Evolutionary conservation across 2,329 filamentous ascomycete genomes (phyloP).

Genomic region (Colletotrichum cuscutae): DNA sequence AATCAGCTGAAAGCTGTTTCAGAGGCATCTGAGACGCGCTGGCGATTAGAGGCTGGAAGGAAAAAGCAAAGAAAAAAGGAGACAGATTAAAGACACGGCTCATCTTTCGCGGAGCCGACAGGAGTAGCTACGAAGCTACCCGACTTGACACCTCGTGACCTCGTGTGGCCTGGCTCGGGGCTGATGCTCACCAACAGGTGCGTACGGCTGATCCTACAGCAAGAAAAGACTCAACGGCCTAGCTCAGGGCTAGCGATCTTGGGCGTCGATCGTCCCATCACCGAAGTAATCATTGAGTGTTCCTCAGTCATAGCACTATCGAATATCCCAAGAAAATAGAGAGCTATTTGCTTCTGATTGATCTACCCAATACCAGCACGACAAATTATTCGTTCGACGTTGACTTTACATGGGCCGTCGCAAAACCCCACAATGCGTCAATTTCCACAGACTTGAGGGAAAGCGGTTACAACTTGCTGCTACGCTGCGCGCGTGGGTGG

Average conservation of each 20-base stretch:
- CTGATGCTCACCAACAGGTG: background rate
- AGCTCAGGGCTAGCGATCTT: background rate
- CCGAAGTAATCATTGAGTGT: background rate
- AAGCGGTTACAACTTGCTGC: background rate
- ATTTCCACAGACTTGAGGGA: background rate
- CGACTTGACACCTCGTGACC: background rate
- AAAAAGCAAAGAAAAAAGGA: background rate
- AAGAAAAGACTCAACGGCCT: background rate
- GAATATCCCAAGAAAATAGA: background rate
- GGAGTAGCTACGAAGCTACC: background rate
- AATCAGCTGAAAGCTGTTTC: conserved; percentile 14
- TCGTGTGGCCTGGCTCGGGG: background rate
- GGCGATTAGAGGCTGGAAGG: conserved; percentile 4
- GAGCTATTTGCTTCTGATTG: background rate
- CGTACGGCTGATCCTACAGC: background rate
- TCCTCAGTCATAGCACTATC: background rate
- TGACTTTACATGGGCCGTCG: background rate
- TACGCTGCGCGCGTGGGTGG: background rate
- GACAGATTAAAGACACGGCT: conserved; percentile 2
- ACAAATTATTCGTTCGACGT: background rate
- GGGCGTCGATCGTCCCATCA: background rate
- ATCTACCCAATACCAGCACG: background rate
- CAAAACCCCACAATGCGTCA: background rate
- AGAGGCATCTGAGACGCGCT: conserved; percentile 24
- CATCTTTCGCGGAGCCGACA: background rate